phyloP scores from a whole-genome alignment of 371 early-diverging fungal genomes.

The Dinochytrium kinnereticum region DNA sequence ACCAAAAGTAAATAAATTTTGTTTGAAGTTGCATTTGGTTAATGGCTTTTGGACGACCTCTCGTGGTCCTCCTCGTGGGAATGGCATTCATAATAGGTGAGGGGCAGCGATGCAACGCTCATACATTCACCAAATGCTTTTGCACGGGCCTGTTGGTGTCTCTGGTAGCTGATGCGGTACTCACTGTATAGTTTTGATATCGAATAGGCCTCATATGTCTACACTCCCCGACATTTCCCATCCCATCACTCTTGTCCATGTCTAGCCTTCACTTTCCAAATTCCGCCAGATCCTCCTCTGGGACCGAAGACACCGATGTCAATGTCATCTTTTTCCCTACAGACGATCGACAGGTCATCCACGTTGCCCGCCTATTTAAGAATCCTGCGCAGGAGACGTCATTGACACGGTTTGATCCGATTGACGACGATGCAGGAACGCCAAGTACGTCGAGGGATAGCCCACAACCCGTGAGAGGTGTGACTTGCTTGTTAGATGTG shows the following conservation, averaged over 20 bases:
- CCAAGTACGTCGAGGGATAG: too few species aligned
- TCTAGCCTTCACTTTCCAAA: background rate
- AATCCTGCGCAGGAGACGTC: background rate
- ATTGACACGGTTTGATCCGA: background rate
- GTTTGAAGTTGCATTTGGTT: too few species aligned
- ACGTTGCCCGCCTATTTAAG: constrained; percentile 1
- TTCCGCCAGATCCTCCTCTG: background rate
- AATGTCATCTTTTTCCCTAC: background rate
- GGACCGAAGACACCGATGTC: background rate
- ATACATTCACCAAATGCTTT: too few species aligned
- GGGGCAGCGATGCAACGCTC: too few species aligned
- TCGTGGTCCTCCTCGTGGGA: background rate
- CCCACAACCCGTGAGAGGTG: too few species aligned
- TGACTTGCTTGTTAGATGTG: too few species aligned
- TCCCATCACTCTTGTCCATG: background rate
- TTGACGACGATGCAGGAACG: background rate
- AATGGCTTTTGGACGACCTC: background rate
- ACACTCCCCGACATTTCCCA: constrained; percentile 6
- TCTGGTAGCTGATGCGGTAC: too few species aligned
- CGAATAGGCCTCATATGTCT: constrained; percentile 18
- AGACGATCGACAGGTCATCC: background rate
- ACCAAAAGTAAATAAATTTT: background rate
- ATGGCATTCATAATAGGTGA: background rate
- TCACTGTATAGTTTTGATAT: too few species aligned
- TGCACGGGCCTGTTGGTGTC: too few species aligned